Evolutionary conservation across 495 filamentous ascomycete species (phyloP).

Genomic region (Aspergillus cavernicola): DNA sequence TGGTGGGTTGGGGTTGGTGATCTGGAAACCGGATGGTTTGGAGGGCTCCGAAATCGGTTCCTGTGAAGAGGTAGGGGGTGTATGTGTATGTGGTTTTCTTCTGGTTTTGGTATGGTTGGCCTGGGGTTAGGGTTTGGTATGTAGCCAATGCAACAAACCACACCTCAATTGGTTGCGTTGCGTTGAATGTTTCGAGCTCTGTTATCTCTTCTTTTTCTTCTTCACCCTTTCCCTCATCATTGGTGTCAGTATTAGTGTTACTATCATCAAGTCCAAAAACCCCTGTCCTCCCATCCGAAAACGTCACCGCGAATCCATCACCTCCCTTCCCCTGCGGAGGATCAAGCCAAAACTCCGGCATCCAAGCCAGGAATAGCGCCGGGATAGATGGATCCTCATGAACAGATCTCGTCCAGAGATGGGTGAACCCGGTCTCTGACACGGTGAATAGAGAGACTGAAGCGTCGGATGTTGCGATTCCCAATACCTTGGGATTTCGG

Average conservation of each 20-base stretch:
- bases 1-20: not conserved
- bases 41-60: constrained; percentile 33
- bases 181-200: constrained; percentile 29
- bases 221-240: constrained; percentile 7
- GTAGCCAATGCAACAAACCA: constrained; percentile 43
- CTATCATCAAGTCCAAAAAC: constrained; percentile 39
- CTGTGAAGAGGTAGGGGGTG: constrained; percentile 36
- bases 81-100: not conserved
- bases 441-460: constrained; percentile 57
- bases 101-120: constrained; percentile 8
- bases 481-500: constrained; percentile 50
- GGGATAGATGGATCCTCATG: constrained; percentile 53
- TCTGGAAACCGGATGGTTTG: constrained; percentile 30
- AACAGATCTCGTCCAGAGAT: constrained; percentile 35
- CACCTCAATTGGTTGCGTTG: constrained; percentile 39
- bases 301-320: constrained; percentile 60
- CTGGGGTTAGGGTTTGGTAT: not conserved
- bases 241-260: not conserved
- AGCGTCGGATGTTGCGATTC: constrained; percentile 70
- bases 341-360: constrained; percentile 47
- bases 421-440: constrained; percentile 22
- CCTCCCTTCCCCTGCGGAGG: not conserved
- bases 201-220: constrained; percentile 7
- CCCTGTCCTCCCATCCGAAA: constrained; percentile 59
- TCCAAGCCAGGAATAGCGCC: constrained; percentile 69